Percentiles rank a stretch among this genome's conserved stretches.
Conservation (phyloP, 2,329 filamentous ascomycete genomes). For the Curvularia spicifera region DNA sequence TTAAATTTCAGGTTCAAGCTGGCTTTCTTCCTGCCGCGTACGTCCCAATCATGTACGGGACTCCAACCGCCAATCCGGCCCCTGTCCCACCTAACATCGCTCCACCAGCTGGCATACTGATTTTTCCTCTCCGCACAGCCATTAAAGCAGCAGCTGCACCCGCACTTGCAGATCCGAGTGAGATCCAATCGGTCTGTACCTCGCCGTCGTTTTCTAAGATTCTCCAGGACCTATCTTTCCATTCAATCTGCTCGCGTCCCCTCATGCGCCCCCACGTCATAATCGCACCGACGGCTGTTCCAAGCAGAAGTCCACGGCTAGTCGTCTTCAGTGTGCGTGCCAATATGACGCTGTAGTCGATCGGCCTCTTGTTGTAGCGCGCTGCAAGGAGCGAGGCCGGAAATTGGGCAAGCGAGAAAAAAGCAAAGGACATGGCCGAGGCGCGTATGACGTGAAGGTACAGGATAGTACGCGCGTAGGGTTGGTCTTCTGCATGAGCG, state of each 20-base stretch:
- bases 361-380: slow-evolving; percentile 29
- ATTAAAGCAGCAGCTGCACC: slow-evolving; percentile 44
- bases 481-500: slow-evolving; percentile 69
- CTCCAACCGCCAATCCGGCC: slow-evolving; percentile 58
- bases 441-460: slow-evolving; percentile 65
- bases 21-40: slow-evolving; percentile 26
- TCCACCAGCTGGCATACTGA: slow-evolving; percentile 43
- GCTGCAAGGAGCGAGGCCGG: slow-evolving; percentile 39
- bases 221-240: slow-evolving; percentile 68
- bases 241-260: slow-evolving; percentile 65
- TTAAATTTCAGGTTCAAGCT: slow-evolving; percentile 6
- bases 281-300: slow-evolving; percentile 53
- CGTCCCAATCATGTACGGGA: slow-evolving; percentile 50
- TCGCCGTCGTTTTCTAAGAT: slow-evolving; percentile 63
- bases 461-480: slow-evolving; percentile 61
- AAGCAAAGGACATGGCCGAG: slow-evolving; percentile 60
- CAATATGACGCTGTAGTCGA: slow-evolving; percentile 31
- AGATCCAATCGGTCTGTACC: slow-evolving; percentile 64
- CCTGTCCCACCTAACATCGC: slow-evolving; percentile 56
- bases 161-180: slow-evolving; percentile 53
- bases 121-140: slow-evolving; percentile 37
- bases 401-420: slow-evolving; percentile 54
- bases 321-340: slow-evolving; percentile 54
- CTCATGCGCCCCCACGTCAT: slow-evolving; percentile 60
- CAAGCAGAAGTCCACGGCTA: slow-evolving; percentile 56